Percentiles rank a stretch among this genome's conserved stretches.
phyloP scores from a whole-genome alignment of 768 basidiomycete species.

The Xanthoconium purpureum region DNA sequence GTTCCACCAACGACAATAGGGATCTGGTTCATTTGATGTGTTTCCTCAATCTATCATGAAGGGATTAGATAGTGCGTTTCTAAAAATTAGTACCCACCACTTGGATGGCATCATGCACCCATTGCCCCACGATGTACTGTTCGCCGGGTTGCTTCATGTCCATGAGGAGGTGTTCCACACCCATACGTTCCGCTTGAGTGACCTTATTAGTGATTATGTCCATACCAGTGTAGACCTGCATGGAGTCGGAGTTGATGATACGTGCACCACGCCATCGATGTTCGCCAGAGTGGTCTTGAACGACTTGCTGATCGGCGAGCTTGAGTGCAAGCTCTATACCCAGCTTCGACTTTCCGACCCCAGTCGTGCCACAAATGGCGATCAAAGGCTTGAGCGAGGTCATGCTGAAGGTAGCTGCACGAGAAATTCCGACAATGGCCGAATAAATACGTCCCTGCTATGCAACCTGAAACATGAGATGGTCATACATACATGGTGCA shows the following conservation, averaged over 20 bases:
- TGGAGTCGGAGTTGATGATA: constrained; percentile 94
- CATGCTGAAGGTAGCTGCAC: constrained; percentile 15
- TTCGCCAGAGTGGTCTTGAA: constrained; percentile 7
- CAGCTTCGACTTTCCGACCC: constrained; percentile 93
- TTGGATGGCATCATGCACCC: constrained; percentile 78
- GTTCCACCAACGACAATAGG: constrained; percentile 96
- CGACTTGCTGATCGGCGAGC: constrained; percentile 35
- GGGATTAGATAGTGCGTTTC: neutral
- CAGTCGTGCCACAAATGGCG: constrained; percentile 89
- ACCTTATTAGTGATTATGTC: constrained; percentile 96
- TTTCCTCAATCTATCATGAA: constrained; percentile 64
- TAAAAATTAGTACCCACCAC: constrained; percentile 50
- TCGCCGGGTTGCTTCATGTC: constrained; percentile 83
- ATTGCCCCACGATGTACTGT: constrained; percentile 83
- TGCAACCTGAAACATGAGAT: neutral
- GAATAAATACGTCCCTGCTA: too few species aligned
- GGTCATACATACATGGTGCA: neutral
- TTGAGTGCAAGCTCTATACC: constrained; percentile 82
- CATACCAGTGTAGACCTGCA: constrained; percentile 93
- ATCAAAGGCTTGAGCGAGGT: constrained; percentile 60
- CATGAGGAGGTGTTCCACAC: constrained; percentile 87
- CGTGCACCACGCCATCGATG: constrained; percentile 59
- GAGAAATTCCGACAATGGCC: neutral
- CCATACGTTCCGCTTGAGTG: constrained; percentile 67
- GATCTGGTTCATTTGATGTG: constrained; percentile 56